Conservation (phyloP, 73 alveolate genomes). For the Stentor coeruleus region DNA sequence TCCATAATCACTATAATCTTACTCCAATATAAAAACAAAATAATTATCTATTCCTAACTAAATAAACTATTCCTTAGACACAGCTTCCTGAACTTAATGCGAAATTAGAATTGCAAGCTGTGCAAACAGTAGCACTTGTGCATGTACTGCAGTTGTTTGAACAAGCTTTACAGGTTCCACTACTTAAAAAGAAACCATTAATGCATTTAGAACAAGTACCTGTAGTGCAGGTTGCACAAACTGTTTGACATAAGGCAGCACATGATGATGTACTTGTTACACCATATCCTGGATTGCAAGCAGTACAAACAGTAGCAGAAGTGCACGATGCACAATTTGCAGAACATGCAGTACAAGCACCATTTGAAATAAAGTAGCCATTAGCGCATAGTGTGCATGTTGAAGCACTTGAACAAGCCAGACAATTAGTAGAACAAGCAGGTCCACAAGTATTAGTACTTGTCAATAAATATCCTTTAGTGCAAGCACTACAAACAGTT, state of each 20-base stretch:
- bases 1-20: no score
- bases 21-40: no score
- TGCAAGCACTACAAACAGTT: background rate
- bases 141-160: background rate
- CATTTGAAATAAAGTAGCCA: background rate
- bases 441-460: background rate
- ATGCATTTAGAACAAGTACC: background rate
- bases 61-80: no score
- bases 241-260: conserved; percentile 8
- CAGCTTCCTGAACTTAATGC: no score
- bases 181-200: background rate
- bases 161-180: background rate
- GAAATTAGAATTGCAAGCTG: background rate
- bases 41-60: no score
- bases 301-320: background rate
- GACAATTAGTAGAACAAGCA: background rate
- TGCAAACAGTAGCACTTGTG: background rate
- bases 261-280: background rate
- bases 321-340: background rate
- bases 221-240: background rate
- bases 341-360: background rate
- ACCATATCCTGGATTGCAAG: background rate
- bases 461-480: background rate
- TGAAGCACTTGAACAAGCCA: background rate
- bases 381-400: no score